Conservation (phyloP, 192 early-diverging fungal species). For the Mortierella hygrophila region DNA sequence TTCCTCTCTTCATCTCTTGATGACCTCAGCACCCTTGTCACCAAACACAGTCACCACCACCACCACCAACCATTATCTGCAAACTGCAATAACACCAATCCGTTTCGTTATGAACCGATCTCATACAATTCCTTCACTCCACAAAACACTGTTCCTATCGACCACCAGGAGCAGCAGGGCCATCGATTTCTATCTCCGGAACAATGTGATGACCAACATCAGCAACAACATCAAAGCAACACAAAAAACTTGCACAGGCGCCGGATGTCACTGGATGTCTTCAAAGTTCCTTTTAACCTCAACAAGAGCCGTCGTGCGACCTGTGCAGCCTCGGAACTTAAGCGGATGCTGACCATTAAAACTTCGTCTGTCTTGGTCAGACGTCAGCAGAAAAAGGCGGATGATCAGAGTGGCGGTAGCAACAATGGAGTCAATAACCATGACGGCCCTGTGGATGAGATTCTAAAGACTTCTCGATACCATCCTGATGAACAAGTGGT, state of each 20-base stretch:
- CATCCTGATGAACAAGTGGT: not conserved
- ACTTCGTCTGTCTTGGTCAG: not conserved
- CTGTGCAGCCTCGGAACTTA: constrained; percentile 6
- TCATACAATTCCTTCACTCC: not conserved
- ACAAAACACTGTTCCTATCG: not conserved
- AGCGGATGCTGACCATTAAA: not conserved
- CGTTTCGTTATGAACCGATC: not conserved
- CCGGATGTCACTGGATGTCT: constrained; percentile 32
- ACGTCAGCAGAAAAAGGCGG: not conserved
- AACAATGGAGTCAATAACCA: not conserved
- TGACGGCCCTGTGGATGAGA: not conserved
- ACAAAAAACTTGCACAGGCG: not conserved
- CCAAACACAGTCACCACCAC: not conserved
- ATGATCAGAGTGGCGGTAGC: not conserved
- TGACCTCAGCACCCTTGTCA: not conserved
- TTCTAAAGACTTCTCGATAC: constrained; percentile 29
- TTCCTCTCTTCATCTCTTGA: constrained; percentile 21
- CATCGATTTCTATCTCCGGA: not conserved
- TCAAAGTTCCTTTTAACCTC: constrained; percentile 37
- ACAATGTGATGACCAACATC: not conserved
- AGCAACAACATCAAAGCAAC: not conserved
- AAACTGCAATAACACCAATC: not conserved
- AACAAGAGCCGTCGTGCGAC: constrained; percentile 23
- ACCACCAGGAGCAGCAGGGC: not conserved
- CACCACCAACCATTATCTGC: not conserved